A percentile compares a stretch with the other conserved stretches of the same genome.
These are phyloP conservation scores for Tieghemostelium lacteum DNA, from an alignment of 78 protist species.

Conservation along the genomic window DNA sequence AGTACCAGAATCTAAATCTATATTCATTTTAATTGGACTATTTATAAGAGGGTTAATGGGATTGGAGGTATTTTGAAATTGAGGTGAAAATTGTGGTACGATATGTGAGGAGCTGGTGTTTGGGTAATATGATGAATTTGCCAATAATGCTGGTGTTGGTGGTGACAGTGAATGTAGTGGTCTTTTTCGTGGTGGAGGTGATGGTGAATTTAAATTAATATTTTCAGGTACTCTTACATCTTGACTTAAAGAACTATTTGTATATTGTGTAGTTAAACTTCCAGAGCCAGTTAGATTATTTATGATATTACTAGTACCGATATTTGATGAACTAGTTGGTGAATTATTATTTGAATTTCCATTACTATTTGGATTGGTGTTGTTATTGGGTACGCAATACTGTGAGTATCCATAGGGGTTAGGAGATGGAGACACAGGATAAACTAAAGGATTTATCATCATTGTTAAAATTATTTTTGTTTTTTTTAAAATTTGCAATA, in stretches of 20 bases:
- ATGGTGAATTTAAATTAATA: conserved; percentile 7
- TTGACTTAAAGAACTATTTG: background rate
- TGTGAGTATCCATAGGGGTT: conserved; percentile 2
- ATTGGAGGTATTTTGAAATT: background rate
- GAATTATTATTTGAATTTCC: background rate
- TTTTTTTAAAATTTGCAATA: too few relatives aligned
- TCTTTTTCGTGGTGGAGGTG: conserved; percentile 19
- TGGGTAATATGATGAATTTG: conserved; percentile 24
- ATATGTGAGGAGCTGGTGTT: background rate
- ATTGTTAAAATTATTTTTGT: conserved; percentile 9
- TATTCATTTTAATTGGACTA: background rate
- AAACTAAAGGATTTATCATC: conserved; percentile 62
- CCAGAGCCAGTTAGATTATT: background rate
- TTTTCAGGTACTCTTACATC: conserved; percentile 33
- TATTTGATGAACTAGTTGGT: background rate
- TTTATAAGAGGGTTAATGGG: background rate
- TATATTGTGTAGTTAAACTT: too few relatives aligned
- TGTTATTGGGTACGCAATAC: conserved; percentile 30
- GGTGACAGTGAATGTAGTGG: conserved; percentile 22
- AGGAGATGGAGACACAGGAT: conserved; percentile 17
- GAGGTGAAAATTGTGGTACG: conserved; percentile 43
- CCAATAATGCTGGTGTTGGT: conserved; percentile 14
- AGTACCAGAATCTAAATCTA: background rate
- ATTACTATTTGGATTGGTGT: background rate
- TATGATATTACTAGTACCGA: too few relatives aligned